Base-by-base conservation (phyloP, 345 rosid genomes). In the Arabis alpina region DNA sequence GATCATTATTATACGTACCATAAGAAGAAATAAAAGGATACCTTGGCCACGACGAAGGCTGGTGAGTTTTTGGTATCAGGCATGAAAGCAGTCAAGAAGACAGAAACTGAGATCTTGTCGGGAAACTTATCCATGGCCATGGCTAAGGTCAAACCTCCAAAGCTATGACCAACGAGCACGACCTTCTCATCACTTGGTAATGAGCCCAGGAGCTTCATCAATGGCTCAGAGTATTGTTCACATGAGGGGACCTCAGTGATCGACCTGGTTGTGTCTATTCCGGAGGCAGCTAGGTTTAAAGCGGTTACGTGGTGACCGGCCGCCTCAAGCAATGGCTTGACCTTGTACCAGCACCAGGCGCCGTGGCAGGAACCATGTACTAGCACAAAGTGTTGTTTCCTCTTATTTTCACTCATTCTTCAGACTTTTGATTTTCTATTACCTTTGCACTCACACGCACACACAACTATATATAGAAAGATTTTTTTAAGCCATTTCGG, bases 91-190 rank as follows among this genome's bases (percentile, higher is more conserved):
- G 50, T 36, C 42, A 78, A 5, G 54, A 68, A 78, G 12, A 78
- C 54, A 32, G 78, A 49, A 4, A 74, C 66, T 12, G 61, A 63
- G 13, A 78, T 78, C 27, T 78, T 73, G 13, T 74, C 3, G 0
- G 76, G 68, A 62, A 80, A 86, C 56, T 15, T 70, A 2, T 83
- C 85, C 61, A 75, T 73, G 0, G 87, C 86, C 3, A 80, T 74
- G 8, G 88, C 85, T 79, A 83, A 44, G 53, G 25, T 81, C 79
- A 82, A 10, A 8, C 97, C 93, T 16, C 90, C 93, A 6, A 82
- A 74, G 66, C 97, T 88, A 74, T 88, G 97, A 9, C 87, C 97
- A 4, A 90, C 88, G 10, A 90, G 82, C 12, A 87, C 74, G 41
- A 82, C 85, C 68, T 71, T 82, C 40, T 84, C 85, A 32, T 56